These are phyloP conservation scores for Wickerhamiella bombiphila DNA, from an alignment of 805 yeast species.

Conservation along the genomic window DNA sequence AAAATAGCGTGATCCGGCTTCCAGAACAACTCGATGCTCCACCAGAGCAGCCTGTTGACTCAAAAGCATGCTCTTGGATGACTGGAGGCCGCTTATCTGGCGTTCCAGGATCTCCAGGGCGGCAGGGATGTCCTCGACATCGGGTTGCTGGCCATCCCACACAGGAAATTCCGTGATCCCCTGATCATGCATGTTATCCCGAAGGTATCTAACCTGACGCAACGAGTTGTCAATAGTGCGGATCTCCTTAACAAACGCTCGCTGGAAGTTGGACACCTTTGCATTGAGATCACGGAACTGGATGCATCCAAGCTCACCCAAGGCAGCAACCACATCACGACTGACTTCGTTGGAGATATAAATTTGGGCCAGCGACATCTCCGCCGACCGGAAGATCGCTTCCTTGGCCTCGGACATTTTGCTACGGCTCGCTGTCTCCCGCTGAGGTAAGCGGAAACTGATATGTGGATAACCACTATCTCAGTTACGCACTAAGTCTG, in stretches of 20 bases:
- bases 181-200: constrained; percentile 21
- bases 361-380: constrained; percentile 85
- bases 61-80: constrained; percentile 50
- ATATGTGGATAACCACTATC: too few relatives aligned
- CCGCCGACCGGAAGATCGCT: constrained; percentile 59
- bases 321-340: constrained; percentile 66
- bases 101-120: constrained; percentile 56
- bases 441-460: too few relatives aligned
- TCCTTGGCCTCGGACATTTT: too few relatives aligned
- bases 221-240: constrained; percentile 74
- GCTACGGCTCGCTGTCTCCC: too few relatives aligned
- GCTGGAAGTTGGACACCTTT: constrained; percentile 69
- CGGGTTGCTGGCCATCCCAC: constrained; percentile 31
- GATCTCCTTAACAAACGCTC: constrained; percentile 79
- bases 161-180: constrained; percentile 22
- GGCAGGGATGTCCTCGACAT: constrained; percentile 55
- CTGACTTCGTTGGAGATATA: constrained; percentile 84
- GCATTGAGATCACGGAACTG: constrained; percentile 84
- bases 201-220: constrained; percentile 50
- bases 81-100: constrained; percentile 56
- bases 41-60: constrained; percentile 47
- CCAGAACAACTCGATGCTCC: constrained; percentile 54
- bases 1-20: constrained; percentile 32
- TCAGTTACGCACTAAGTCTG: too few relatives aligned
- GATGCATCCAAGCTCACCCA: constrained; percentile 74